A percentile compares a stretch with the other conserved stretches of the same genome.
Evolutionary conservation across 116 monocot species (phyloP).

Genomic region (Posidonia oceanica): DNA sequence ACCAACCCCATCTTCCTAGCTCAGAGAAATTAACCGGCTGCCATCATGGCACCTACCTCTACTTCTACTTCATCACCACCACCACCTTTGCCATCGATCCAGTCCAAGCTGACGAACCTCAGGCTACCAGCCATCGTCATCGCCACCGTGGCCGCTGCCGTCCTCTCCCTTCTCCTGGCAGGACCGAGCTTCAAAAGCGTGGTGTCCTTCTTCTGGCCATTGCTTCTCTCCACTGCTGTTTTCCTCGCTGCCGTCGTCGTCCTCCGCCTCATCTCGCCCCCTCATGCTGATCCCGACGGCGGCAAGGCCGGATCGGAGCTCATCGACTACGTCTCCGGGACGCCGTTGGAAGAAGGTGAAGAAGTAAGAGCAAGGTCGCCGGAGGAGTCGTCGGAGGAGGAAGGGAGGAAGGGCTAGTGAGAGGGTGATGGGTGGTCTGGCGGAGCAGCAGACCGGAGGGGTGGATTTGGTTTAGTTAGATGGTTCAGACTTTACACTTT

Average conservation of each 20-base stretch:
- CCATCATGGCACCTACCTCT: neutral
- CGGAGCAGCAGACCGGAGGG: neutral
- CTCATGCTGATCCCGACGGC: constrained; percentile 14
- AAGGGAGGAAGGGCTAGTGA: neutral
- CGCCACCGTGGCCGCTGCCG: constrained; percentile 9
- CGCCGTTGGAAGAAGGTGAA: neutral
- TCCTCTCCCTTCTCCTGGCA: constrained; percentile 14
- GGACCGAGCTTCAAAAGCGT: constrained; percentile 37
- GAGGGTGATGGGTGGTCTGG: neutral
- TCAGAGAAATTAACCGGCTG: too few species aligned
- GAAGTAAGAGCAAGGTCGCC: neutral
- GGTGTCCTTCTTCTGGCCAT: constrained; percentile 68
- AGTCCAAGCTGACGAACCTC: constrained; percentile 12
- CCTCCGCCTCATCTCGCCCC: constrained; percentile 48
- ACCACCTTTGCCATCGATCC: neutral
- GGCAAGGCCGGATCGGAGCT: constrained; percentile 23
- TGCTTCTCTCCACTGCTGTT: constrained; percentile 62
- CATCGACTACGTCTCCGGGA: constrained; percentile 41
- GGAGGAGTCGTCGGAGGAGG: neutral
- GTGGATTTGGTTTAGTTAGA: neutral
- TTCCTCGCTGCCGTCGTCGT: constrained; percentile 45
- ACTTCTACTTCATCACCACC: neutral
- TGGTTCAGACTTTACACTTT: too few species aligned
- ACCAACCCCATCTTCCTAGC: too few species aligned
- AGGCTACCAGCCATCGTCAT: constrained; percentile 13